Percentiles rank a stretch among this genome's conserved stretches.
These are phyloP conservation scores for Phytophthora palmivora DNA, from an alignment of 352 stramenopile genomes.

Conservation along the genomic window DNA sequence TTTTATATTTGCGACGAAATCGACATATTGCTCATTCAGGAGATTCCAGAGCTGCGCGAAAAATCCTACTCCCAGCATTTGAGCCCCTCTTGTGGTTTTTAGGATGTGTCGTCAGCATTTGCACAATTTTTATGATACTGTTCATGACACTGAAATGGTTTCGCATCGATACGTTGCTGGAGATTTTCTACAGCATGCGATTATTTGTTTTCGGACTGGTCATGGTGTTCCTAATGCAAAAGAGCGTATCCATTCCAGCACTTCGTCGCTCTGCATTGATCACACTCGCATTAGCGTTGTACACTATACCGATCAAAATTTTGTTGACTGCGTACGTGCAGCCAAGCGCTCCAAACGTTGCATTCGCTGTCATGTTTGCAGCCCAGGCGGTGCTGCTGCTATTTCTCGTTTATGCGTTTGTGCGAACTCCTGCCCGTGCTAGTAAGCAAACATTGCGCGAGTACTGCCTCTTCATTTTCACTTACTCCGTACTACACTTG, in stretches of 20 bases:
- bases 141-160: slow-evolving; percentile 38
- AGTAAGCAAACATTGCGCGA: slow-evolving; percentile 39
- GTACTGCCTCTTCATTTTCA: slow-evolving; percentile 45
- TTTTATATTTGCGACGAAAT: slow-evolving; percentile 68
- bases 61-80: slow-evolving; percentile 73
- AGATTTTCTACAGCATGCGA: slow-evolving; percentile 59
- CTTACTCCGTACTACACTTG: slow-evolving; percentile 50
- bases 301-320: slow-evolving; percentile 36
- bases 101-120: slow-evolving; percentile 36
- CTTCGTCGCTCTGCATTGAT: slow-evolving; percentile 45
- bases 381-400: slow-evolving; percentile 25
- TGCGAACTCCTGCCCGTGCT: slow-evolving; percentile 32
- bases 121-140: slow-evolving; percentile 45
- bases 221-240: slow-evolving; percentile 64
- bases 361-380: slow-evolving; percentile 29
- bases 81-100: slow-evolving; percentile 74
- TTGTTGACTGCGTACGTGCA: slow-evolving; percentile 29
- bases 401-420: slow-evolving; percentile 35
- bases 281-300: slow-evolving; percentile 42
- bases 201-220: slow-evolving; percentile 63
- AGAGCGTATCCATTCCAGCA: slow-evolving; percentile 57
- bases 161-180: slow-evolving; percentile 31
- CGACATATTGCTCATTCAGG: slow-evolving; percentile 57
- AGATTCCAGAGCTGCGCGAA: slow-evolving; percentile 53
- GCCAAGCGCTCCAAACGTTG: slow-evolving; percentile 17